Base-by-base conservation (phyloP, 306 rosid species). In the Spatholobus suberectus region DNA sequence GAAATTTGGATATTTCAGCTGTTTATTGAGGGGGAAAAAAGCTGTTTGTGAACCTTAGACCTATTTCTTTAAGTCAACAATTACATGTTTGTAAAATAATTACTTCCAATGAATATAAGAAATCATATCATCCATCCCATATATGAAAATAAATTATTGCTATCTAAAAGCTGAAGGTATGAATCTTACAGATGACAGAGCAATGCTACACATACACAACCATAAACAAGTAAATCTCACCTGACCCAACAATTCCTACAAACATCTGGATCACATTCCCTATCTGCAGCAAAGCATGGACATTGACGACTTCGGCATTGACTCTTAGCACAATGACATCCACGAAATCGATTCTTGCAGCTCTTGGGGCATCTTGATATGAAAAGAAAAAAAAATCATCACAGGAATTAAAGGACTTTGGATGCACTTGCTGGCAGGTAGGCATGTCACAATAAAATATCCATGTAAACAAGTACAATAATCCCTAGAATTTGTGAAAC, bases 221-320 rank as follows among this genome's bases (percentile, higher is more conserved):
- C 57, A 65, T 24, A 6, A 66, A 26, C 51, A 77, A 6, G 38
- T 58, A 57, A 51, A 58, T 67, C 90, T 89, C 86, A 96, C 99
- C 99, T 89, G 87, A 96, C 97, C 99, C 99, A 96, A 76, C 99
- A 96, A 82, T 93, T 96, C 83, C 99, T 89, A 83, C 99, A 96
- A 84, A 96, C 98, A 79, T 96, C 99, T 8, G 99, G 98, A 84
- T 96, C 99, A 29, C 99, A 96, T 83, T 96, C 99, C 86, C 99
- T 90, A 82, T 96, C 99, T 20, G 99, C 99, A 83, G 99, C 99
- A 93, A 96, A 96, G 86, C 98, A 96, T 29, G 99, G 99, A 73
- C 99, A 94, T 68, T 96, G 98, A 81, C 97, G 95, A 76, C 99
- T 94, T 78, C 98, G 91, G 77, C 98, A 96, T 88, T 94, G 99